Evolutionary conservation across 2,329 filamentous ascomycete species (phyloP).

Genomic region (Spiromastix sp.): DNA sequence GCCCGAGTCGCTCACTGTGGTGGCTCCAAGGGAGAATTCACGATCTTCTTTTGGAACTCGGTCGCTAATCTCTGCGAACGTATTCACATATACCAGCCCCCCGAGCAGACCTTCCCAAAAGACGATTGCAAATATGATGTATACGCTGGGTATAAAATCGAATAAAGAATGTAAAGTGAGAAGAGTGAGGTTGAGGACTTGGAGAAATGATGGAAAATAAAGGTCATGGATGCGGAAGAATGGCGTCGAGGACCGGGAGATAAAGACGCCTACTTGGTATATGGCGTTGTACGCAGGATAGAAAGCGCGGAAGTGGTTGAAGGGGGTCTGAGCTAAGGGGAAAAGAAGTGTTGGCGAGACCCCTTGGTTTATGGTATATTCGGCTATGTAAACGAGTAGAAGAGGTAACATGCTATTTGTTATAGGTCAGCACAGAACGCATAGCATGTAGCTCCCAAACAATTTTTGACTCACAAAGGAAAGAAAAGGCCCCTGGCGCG

Average conservation of each 20-base stretch:
- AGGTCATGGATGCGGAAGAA: constrained; percentile 73
- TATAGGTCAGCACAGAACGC: constrained; percentile 3
- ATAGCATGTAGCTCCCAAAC: neutral
- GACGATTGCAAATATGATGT: constrained; percentile 70
- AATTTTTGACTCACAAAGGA: constrained; percentile 44
- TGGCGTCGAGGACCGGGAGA: constrained; percentile 82
- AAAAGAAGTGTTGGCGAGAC: constrained; percentile 85
- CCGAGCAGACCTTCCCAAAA: constrained; percentile 94
- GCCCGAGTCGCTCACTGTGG: constrained; percentile 81
- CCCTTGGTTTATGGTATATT: constrained; percentile 97
- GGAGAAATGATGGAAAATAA: constrained; percentile 73
- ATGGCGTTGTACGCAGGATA: constrained; percentile 93
- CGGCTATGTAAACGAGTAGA: constrained; percentile 83
- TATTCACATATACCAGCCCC: constrained; percentile 88
- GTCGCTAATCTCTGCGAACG: constrained; percentile 89
- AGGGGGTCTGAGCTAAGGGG: constrained; percentile 64
- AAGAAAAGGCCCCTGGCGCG: constrained; percentile 62
- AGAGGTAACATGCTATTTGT: constrained; percentile 70
- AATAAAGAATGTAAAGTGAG: constrained; percentile 68
- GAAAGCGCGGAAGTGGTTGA: constrained; percentile 71
- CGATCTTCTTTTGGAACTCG: constrained; percentile 64
- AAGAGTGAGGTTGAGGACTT: constrained; percentile 65
- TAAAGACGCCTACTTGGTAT: constrained; percentile 90
- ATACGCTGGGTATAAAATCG: constrained; percentile 75
- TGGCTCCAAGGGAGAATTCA: constrained; percentile 84